Evolutionary conservation across 83 land plant species (phyloP), one percentile per base, ranked within the genome.

Genomic region (Thuja plicata): DNA sequence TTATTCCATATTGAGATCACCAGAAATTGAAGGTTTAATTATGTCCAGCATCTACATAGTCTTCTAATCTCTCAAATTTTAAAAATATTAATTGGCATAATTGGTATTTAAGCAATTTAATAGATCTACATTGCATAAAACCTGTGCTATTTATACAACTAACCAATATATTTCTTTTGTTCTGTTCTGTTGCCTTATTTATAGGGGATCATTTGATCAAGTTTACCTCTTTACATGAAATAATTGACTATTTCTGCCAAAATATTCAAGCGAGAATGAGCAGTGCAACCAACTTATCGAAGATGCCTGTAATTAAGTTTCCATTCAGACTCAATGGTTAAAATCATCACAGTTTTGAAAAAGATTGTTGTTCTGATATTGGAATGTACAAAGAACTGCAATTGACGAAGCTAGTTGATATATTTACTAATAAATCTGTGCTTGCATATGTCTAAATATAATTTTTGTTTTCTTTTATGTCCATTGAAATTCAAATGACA

Each of bases 141-240:
- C 13, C n/a, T 12, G 32, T n/a, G 12, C 4, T 46, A 37, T 82
- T 8, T 45, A 82, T 81, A 82, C 8, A 82, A 24, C 30, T 82
- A 45, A 82, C 5, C 21, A 24, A 45, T 40, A 24, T 82, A 8
- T 16, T 35, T 2, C 35, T 43, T 82, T 21, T 16, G 55, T 82
- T n/a, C 32, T 45, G 50, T 45, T 82, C 27, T 82, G 16, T 80
- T 80, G 24, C 54, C 41, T 24, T 82, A 21, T 27, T 45, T 82
- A 54, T 45, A 82, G 85, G 85, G 50, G 15, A 82, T 82, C 85
- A 45, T 82, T 82, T 45, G 85, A 82, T 82, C 32, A 82, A 46
- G 85, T 82, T 43, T 82, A 82, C 54, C 85, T 82, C 85, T 82
- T 82, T 48, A 82, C n/a, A 45, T 82, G 52, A 82, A 82, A 12